Evolutionary conservation across 2,329 filamentous ascomycete species (phyloP), one percentile per base, ranked within the genome.

Genomic region (Pestalotiopsis sp.): DNA sequence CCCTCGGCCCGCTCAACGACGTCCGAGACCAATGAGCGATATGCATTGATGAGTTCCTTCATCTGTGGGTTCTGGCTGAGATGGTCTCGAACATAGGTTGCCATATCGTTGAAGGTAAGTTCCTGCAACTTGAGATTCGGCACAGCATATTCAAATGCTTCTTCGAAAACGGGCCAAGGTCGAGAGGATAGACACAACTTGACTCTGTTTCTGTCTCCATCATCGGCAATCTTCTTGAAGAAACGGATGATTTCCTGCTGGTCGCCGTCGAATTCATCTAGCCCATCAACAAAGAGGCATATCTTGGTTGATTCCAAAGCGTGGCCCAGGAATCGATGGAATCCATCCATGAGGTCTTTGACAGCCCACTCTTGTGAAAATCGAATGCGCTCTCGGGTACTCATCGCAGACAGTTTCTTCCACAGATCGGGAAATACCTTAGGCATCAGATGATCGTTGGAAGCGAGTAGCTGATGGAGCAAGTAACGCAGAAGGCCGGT

Each of bases 401-500:
- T 73, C 77, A 79, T 76, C 2, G 27, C 23, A 0, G 71, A 70
- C 3, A 80, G 66, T 56, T 61, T 72, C 5, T 71, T 38, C 78
- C 79, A 81, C 0, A 79, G 65, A 0, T 69, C 39, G 0, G 79
- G 79, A 38, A 80, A 78, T 0, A 73, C 68, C 0, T 36, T 64
- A 3, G 74, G 66, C 0, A 78, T 75, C 3, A 78, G 68, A 1
- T 75, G 70, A 0, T 70, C 74, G 14, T 76, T 70, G 3, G 68
- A 66, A 0, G 72, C 73, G 0, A 82, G 69, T 0, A 82, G 66
- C 59, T 82, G 80, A 66, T 81, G 76, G 0, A 82, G 70, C 0
- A 82, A 73, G 6, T 76, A 81, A 2, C 79, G 76, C 31, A 82
- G 59, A 11, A 82, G 68, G 0, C 81, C 81, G 1, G 75, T 76